Conservation (phyloP, 2,329 filamentous ascomycete species). For the Cytospora piceae region DNA sequence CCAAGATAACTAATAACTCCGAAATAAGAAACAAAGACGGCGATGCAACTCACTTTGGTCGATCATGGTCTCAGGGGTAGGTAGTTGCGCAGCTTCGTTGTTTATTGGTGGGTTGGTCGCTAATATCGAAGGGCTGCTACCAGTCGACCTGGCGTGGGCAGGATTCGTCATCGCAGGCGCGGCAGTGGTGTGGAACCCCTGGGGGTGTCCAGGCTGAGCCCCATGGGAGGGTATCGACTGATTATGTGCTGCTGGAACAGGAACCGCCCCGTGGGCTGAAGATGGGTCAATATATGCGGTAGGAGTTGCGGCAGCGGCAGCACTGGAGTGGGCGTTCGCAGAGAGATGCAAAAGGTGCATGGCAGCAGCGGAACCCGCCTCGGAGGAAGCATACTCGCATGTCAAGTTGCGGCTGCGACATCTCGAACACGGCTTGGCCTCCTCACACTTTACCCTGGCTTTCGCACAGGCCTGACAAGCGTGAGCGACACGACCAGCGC, state of each 20-base stretch:
- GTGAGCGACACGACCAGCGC: slow-evolving; percentile 54
- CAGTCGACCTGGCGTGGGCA: slow-evolving; percentile 32
- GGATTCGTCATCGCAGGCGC: slow-evolving; percentile 32
- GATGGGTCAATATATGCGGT: slow-evolving; percentile 11
- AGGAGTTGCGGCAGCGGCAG: slow-evolving; percentile 18
- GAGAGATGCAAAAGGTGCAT: slow-evolving; percentile 51
- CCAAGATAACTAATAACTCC: slow-evolving; percentile 3
- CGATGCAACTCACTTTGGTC: slow-evolving; percentile 36
- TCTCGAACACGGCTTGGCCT: slow-evolving; percentile 57
- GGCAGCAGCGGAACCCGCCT: slow-evolving; percentile 45
- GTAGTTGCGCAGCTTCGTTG: slow-evolving; percentile 40
- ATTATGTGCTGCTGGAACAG: slow-evolving; percentile 14
- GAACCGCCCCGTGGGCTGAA: background rate
- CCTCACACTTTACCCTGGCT: slow-evolving; percentile 59
- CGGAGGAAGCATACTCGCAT: slow-evolving; percentile 47
- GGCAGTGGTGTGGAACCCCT: slow-evolving; percentile 21
- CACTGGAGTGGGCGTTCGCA: slow-evolving; percentile 39
- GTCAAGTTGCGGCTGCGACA: slow-evolving; percentile 51
- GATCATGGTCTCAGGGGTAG: slow-evolving; percentile 41
- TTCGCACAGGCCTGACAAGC: slow-evolving; percentile 56
- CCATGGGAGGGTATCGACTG: slow-evolving; percentile 18
- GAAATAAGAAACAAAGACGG: slow-evolving; percentile 3
- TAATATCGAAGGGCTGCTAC: slow-evolving; percentile 37
- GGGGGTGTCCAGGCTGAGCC: slow-evolving; percentile 19
- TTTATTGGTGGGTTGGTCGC: slow-evolving; percentile 35